Evolutionary conservation across 768 basidiomycete genomes (phyloP).

Genomic region (Mrakia gelida): DNA sequence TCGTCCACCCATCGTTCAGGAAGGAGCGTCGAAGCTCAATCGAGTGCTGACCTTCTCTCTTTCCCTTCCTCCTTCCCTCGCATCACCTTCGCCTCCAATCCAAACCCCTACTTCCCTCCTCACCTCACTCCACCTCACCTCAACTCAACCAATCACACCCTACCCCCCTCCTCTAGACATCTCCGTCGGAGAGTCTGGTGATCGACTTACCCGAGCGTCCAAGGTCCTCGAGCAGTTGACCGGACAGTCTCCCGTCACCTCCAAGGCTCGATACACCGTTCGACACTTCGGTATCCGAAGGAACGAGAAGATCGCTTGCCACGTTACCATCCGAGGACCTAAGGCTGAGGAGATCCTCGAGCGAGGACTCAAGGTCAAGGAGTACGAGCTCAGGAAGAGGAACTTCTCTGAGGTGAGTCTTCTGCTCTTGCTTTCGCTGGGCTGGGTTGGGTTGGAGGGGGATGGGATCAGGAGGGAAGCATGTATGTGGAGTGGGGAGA

Average conservation of each 20-base stretch:
- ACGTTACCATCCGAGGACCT: constrained; percentile 87
- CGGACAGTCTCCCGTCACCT: constrained; percentile 97
- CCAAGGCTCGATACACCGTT: constrained; percentile 99
- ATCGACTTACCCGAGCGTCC: constrained; percentile 96
- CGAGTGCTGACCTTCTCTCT: neutral
- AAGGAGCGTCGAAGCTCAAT: neutral
- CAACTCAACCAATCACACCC: neutral
- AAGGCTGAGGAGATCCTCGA: constrained; percentile 99
- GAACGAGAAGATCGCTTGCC: constrained; percentile 98
- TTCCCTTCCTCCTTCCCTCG: neutral
- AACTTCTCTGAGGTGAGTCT: constrained; percentile 36
- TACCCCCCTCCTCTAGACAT: constrained; percentile 64
- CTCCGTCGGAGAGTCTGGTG: constrained; percentile 99
- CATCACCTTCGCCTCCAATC: no score
- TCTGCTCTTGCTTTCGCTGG: no score
- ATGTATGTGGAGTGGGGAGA: neutral
- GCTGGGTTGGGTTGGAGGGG: neutral
- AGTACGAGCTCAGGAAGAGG: constrained; percentile 89
- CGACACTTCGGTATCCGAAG: constrained; percentile 98
- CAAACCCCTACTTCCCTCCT: no score
- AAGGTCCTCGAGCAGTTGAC: constrained; percentile 99
- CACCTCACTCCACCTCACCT: no score
- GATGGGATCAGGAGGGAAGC: neutral
- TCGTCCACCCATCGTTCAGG: neutral
- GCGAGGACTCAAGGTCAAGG: constrained; percentile 98